A percentile compares a stretch with the other conserved stretches of the same genome.
phyloP scores from a whole-genome alignment of 2,329 filamentous ascomycete species.

The Trichoderma sp. region DNA sequence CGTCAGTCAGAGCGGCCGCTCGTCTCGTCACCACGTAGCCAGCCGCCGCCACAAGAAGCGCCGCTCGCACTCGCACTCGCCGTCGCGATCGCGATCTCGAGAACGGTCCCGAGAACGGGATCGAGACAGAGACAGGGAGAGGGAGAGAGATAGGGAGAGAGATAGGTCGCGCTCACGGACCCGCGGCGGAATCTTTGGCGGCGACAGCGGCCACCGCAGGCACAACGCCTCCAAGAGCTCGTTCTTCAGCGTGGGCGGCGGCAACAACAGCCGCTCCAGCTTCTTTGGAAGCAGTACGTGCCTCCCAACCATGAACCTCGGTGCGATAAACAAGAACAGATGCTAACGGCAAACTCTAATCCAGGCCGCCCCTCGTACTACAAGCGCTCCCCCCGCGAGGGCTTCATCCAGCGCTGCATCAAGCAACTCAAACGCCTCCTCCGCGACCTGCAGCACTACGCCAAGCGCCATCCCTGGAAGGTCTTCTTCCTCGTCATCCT shows the following conservation, averaged over 20 bases:
- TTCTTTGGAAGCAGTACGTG: conserved; percentile 45
- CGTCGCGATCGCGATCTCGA: conserved; percentile 36
- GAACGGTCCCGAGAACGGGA: conserved; percentile 28
- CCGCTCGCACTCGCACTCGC: conserved; percentile 38
- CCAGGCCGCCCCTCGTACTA: conserved; percentile 62
- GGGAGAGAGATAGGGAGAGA: conserved; percentile 34
- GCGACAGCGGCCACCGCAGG: conserved; percentile 36
- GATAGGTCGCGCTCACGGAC: conserved; percentile 38
- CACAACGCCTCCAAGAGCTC: conserved; percentile 43
- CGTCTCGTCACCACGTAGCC: conserved; percentile 27
- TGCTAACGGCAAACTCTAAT: neutral
- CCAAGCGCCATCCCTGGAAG: conserved; percentile 79
- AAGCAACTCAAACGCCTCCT: conserved; percentile 75
- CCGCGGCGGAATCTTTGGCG: conserved; percentile 34
- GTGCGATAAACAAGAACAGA: no score
- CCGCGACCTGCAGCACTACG: conserved; percentile 76
- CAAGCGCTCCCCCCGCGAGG: conserved; percentile 75
- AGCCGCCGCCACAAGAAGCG: conserved; percentile 31
- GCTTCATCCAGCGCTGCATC: conserved; percentile 71
- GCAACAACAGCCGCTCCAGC: conserved; percentile 42
- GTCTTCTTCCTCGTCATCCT: conserved; percentile 84
- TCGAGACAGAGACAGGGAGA: conserved; percentile 31
- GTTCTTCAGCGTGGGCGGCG: conserved; percentile 47
- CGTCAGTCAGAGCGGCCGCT: conserved; percentile 30
- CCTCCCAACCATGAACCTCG: neutral